Evolutionary conservation across 371 early-diverging fungal species (phyloP).

Genomic region (Mortierella sp.): DNA sequence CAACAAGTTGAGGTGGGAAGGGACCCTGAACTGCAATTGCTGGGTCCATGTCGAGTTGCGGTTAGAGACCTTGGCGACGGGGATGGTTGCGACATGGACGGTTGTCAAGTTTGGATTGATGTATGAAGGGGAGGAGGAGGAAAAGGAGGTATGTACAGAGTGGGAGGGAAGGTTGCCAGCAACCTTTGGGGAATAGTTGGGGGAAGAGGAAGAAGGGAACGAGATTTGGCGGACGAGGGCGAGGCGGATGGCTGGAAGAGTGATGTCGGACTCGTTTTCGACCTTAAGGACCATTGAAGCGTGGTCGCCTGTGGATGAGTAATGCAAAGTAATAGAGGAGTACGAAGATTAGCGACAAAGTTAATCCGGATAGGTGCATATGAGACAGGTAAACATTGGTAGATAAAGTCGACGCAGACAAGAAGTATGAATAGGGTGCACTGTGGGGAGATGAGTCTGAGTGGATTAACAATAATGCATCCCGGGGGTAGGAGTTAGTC

Average conservation of each 20-base stretch:
- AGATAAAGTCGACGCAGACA: background rate
- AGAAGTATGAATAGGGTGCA: background rate
- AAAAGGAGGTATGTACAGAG: background rate
- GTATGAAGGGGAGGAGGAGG: background rate
- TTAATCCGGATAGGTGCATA: background rate
- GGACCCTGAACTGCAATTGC: slow-evolving; percentile 39
- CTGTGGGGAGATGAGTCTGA: background rate
- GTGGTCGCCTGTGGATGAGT: slow-evolving; percentile 27
- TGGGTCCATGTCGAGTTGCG: slow-evolving; percentile 33
- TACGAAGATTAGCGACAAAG: slow-evolving; percentile 4
- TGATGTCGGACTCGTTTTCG: slow-evolving; percentile 26
- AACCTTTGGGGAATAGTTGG: background rate
- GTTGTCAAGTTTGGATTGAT: slow-evolving; percentile 18
- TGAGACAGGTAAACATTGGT: background rate
- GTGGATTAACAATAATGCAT: slow-evolving; percentile 7
- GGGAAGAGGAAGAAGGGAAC: background rate
- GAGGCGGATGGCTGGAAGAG: slow-evolving; percentile 38
- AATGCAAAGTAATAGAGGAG: background rate
- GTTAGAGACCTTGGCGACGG: slow-evolving; percentile 33
- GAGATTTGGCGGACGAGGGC: slow-evolving; percentile 36
- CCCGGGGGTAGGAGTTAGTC: background rate
- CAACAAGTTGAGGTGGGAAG: slow-evolving; percentile 16
- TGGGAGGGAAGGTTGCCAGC: background rate
- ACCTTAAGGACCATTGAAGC: slow-evolving; percentile 21
- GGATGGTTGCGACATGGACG: slow-evolving; percentile 36